phyloP scores from a whole-genome alignment of 208 protist genomes.

The Sergeia podlipaevii region DNA sequence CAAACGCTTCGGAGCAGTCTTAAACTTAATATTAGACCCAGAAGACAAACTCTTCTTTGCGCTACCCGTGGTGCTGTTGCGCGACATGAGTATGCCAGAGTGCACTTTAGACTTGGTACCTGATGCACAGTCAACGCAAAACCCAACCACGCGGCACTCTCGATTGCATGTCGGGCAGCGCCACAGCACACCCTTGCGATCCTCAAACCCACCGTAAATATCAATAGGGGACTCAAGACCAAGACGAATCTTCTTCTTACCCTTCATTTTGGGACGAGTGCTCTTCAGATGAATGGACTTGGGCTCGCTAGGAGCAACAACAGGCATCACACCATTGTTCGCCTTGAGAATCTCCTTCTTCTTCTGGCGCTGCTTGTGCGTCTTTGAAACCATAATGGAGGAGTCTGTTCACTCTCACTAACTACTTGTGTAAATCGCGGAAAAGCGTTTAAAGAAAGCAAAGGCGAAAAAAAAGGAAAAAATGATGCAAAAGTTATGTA shows the following conservation, averaged over 20 bases:
- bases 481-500: background rate
- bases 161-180: constrained; percentile 61
- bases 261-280: constrained; percentile 85
- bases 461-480: constrained; percentile 1
- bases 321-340: constrained; percentile 63
- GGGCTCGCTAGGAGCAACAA: constrained; percentile 49
- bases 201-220: constrained; percentile 86
- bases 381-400: constrained; percentile 89
- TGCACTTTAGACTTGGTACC: constrained; percentile 63
- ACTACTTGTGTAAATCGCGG: background rate
- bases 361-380: constrained; percentile 79
- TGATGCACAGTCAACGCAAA: constrained; percentile 78
- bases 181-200: constrained; percentile 81
- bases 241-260: constrained; percentile 88
- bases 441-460: background rate
- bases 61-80: constrained; percentile 11
- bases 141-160: constrained; percentile 77
- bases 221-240: constrained; percentile 78
- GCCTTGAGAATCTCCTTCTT: constrained; percentile 56
- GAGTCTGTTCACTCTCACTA: constrained; percentile 2
- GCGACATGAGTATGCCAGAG: constrained; percentile 50
- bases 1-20: constrained; percentile 24
- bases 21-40: constrained; percentile 15
- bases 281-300: constrained; percentile 89
- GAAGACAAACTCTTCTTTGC: constrained; percentile 26